Conservation (phyloP, 2,329 filamentous ascomycete species). For the Cladosporium sp. region DNA sequence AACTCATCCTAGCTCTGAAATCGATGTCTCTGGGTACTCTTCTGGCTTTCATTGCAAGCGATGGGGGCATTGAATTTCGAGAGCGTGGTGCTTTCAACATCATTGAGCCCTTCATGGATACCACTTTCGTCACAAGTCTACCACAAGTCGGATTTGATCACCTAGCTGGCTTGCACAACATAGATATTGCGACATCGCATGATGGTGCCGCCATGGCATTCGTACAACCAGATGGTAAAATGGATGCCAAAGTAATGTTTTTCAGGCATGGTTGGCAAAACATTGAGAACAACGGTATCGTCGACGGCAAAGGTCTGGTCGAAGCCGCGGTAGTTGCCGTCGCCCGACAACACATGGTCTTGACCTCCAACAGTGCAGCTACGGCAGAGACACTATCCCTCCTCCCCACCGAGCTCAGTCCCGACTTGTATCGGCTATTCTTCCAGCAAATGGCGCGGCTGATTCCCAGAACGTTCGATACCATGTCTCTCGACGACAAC, state of each 20-base stretch:
- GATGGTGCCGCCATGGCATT: conserved; percentile 42
- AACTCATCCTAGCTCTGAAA: conserved; percentile 63
- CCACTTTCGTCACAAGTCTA: conserved; percentile 61
- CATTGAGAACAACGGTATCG: conserved; percentile 21
- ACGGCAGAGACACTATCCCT: conserved; percentile 46
- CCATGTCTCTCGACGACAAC: conserved; percentile 66
- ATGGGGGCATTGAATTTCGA: conserved; percentile 74
- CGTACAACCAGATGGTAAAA: conserved; percentile 38
- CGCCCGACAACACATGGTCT: conserved; percentile 28
- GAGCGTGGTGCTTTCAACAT: conserved; percentile 53
- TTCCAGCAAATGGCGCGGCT: conserved; percentile 58
- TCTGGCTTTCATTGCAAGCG: conserved; percentile 67
- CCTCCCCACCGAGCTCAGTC: conserved; percentile 37
- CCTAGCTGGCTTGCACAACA: conserved; percentile 50
- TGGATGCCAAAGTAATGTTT: conserved; percentile 28
- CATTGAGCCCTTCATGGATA: conserved; percentile 58
- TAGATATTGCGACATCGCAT: conserved; percentile 42
- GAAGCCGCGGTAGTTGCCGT: conserved; percentile 29
- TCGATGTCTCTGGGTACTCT: conserved; percentile 65
- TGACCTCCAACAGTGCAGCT: conserved; percentile 38
- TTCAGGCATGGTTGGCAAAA: conserved; percentile 26
- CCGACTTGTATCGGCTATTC: conserved; percentile 60
- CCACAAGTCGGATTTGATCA: conserved; percentile 74
- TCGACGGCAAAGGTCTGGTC: conserved; percentile 21
- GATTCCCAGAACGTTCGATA: conserved; percentile 70